Base-by-base conservation (phyloP, 2,329 filamentous ascomycete genomes). In the Hypoxylon sp. region DNA sequence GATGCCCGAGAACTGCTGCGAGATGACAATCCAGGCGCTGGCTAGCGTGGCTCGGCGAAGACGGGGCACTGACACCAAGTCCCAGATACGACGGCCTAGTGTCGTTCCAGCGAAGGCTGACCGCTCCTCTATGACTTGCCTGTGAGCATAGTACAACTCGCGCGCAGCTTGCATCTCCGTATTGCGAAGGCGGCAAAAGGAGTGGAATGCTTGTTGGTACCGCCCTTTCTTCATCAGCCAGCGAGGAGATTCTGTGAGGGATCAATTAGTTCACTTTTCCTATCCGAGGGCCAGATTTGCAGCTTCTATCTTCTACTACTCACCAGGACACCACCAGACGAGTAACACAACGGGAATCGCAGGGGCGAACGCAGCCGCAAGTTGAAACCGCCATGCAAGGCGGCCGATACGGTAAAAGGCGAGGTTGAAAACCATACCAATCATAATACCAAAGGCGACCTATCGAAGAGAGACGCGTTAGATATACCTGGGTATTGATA, bases 151-250 rank as follows among this genome's bases (percentile, higher is more conserved):
- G 32, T 58, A 58, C 32, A 58, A 21, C 34, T 58, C 55, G 45
- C 43, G 55, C 21, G 55, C 55, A 16, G 55, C 55, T 41, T 58
- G 55, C 55, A 58, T 58, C 45, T 58, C 55, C 43, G 55, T 58
- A 2, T 58, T 58, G 25, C 55, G 55, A 41, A 58, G 55, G 25
- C 32, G 55, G 45, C 55, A 58, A 30, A 58, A 58, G 23, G 55
- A 58, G n/a, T 9, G 45, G 45, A 58, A 58, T 30, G 55, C 55
- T 41, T 58, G 11, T 50, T 50, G 55, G 55, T 58, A 58, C 32
- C 55, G 55, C n/a, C 55, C 55, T 43, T 58, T 58, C 45, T 58
- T 58, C 55, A 58, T 58, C 45, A 58, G 45, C 55, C 55, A 58
- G n/a, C 55, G 55, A 41, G 55, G 55, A 21, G 55, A 58, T 43